phyloP scores from a whole-genome alignment of 2,329 filamentous ascomycete species.

The Sphaerulina populicola region DNA sequence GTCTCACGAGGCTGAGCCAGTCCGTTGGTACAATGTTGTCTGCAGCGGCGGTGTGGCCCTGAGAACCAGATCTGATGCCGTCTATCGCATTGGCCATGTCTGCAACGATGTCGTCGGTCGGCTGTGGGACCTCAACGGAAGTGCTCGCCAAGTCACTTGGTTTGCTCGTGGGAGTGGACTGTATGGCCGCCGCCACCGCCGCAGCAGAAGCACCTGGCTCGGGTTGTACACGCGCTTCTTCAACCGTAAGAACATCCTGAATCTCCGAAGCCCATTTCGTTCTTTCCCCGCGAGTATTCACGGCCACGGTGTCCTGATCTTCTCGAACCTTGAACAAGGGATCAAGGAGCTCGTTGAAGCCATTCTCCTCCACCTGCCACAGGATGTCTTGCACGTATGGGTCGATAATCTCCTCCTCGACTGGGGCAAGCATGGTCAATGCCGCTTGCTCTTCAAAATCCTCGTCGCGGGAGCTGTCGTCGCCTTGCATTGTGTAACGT shows the following conservation, averaged over 20 bases:
- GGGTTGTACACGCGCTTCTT: neutral
- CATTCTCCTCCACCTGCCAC: constrained; percentile 84
- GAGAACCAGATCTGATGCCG: constrained; percentile 1
- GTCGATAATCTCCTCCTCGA: constrained; percentile 9
- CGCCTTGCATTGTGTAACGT: neutral
- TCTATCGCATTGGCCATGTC: neutral
- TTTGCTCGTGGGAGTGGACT: no score
- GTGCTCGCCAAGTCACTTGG: no score
- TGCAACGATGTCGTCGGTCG: no score
- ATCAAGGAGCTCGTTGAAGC: constrained; percentile 87
- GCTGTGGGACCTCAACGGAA: no score
- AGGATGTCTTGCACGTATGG: constrained; percentile 60
- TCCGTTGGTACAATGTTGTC: constrained; percentile 27
- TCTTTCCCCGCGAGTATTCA: constrained; percentile 54
- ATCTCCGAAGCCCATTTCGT: constrained; percentile 45
- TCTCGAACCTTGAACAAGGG: constrained; percentile 75
- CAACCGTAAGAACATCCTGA: constrained; percentile 23
- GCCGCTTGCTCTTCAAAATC: neutral
- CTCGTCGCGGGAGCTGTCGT: neutral
- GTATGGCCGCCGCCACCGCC: no score
- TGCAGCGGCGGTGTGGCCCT: neutral
- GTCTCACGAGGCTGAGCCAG: constrained; percentile 24
- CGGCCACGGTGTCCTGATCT: constrained; percentile 61
- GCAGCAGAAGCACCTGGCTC: neutral
- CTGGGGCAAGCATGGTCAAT: neutral